These are phyloP conservation scores for Ligustrum vulgare DNA, from an alignment of 257 asterid species.

Conservation along the genomic window DNA sequence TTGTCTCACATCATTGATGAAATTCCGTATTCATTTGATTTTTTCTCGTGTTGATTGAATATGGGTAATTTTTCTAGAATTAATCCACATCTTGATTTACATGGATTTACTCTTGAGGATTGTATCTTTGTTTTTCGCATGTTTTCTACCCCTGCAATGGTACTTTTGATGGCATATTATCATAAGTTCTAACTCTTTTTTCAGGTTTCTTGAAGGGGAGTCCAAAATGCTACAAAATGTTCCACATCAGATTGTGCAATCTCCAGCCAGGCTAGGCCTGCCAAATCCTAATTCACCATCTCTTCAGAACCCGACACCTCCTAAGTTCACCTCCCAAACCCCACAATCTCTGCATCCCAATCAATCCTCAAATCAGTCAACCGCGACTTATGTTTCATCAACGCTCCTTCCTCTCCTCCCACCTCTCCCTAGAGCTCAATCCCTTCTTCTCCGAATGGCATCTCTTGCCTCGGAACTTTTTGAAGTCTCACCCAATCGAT, in stretches of 20 bases:
- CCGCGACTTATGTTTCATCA: slow-evolving; percentile 55
- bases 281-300: slow-evolving; percentile 93
- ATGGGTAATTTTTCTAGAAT: background rate
- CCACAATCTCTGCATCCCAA: slow-evolving; percentile 45
- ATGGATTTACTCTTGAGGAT: background rate
- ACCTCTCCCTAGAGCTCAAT: slow-evolving; percentile 85
- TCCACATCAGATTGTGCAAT: slow-evolving; percentile 81
- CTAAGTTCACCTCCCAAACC: slow-evolving; percentile 62
- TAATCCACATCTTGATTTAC: background rate
- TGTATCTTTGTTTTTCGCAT: background rate
- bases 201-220: slow-evolving; percentile 19
- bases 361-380: slow-evolving; percentile 44
- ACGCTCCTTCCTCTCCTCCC: slow-evolving; percentile 88
- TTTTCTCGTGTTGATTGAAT: background rate
- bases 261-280: slow-evolving; percentile 88
- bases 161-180: background rate
- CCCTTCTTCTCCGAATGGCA: slow-evolving; percentile 84
- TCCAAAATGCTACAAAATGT: slow-evolving; percentile 64
- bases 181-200: slow-evolving; percentile 11
- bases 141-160: background rate
- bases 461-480: slow-evolving; percentile 76
- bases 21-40: no score
- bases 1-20: no score
- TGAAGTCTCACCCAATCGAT: slow-evolving; percentile 77
- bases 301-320: slow-evolving; percentile 58